These are phyloP conservation scores for Cyclostephanos invisitatus DNA, from an alignment of 108 stramenopile genomes.

Conservation along the genomic window DNA sequence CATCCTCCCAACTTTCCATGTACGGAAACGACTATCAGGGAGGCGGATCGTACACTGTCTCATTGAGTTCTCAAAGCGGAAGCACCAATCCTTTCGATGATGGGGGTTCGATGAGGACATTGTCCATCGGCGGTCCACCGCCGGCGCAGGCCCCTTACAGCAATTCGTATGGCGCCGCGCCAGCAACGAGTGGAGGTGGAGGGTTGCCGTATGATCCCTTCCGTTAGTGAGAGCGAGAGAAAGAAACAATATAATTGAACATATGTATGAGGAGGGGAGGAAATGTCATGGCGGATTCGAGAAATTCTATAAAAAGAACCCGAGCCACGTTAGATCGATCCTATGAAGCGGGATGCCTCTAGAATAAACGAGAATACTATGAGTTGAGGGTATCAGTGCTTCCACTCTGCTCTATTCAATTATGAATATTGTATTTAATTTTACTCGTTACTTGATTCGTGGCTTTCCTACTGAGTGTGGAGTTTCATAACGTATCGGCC, in stretches of 20 bases:
- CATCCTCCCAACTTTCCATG: slow-evolving; percentile 30
- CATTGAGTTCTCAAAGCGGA: slow-evolving; percentile 5
- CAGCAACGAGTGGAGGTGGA: not conserved
- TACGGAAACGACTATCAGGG: slow-evolving; percentile 19
- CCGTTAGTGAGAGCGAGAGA: slow-evolving; percentile 4
- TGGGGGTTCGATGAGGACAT: slow-evolving; percentile 5
- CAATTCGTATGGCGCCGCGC: not conserved
- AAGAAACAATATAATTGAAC: not conserved
- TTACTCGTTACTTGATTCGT: no score
- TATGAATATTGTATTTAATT: no score
- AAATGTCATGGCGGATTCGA: not conserved
- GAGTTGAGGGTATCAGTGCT: no score
- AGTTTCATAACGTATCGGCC: no score
- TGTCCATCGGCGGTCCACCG: not conserved
- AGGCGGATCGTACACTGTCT: not conserved
- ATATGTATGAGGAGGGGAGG: not conserved
- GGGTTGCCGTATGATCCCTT: slow-evolving; percentile 20
- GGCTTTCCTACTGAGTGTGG: no score
- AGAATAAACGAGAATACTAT: no score
- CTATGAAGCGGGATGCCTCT: no score
- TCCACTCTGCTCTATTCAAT: no score
- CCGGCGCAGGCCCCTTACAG: not conserved
- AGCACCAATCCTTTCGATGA: slow-evolving; percentile 38
- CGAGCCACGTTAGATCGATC: no score
- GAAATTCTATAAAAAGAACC: not conserved